Evolutionary conservation across 2,329 filamentous ascomycete species (phyloP).

Genomic region (Trichoderma sp.): DNA sequence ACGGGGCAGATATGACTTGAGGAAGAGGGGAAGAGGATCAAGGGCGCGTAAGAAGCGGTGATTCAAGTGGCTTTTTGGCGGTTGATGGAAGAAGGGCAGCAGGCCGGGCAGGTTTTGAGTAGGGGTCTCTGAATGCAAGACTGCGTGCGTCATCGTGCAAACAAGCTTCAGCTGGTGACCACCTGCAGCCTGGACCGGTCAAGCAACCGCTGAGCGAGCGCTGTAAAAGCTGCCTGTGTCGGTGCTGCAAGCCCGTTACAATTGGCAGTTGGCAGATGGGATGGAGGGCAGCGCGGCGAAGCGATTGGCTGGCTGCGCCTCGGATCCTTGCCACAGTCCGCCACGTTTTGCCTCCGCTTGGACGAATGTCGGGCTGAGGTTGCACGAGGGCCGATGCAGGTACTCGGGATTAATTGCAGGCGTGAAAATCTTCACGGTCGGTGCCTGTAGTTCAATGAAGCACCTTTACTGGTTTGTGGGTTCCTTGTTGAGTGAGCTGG

Average conservation of each 20-base stretch:
- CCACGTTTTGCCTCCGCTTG: neutral
- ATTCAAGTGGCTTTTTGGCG: neutral
- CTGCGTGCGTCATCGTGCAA: constrained; percentile 26
- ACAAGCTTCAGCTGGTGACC: constrained; percentile 19
- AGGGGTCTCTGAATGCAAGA: constrained; percentile 1
- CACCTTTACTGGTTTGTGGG: too few species aligned
- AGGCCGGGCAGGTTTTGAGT: neutral
- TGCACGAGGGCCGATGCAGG: neutral
- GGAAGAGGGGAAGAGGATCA: neutral
- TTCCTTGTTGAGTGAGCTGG: neutral
- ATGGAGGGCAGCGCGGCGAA: constrained; percentile 6
- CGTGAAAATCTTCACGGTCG: constrained; percentile 8
- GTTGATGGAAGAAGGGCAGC: too few species aligned
- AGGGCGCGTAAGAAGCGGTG: neutral
- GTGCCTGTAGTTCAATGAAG: neutral
- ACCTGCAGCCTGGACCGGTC: too few species aligned
- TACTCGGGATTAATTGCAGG: neutral
- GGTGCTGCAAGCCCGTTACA: neutral
- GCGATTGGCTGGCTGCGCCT: constrained; percentile 13
- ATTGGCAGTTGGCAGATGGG: neutral
- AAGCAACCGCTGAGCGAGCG: neutral
- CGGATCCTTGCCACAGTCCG: constrained; percentile 3
- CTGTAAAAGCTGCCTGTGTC: neutral
- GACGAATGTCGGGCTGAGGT: neutral
- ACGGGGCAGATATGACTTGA: neutral